A percentile compares a stretch with the other conserved stretches of the same genome.
phyloP scores from a whole-genome alignment of 1,284 basidiomycete species.

The Ceratobasidium sp. region DNA sequence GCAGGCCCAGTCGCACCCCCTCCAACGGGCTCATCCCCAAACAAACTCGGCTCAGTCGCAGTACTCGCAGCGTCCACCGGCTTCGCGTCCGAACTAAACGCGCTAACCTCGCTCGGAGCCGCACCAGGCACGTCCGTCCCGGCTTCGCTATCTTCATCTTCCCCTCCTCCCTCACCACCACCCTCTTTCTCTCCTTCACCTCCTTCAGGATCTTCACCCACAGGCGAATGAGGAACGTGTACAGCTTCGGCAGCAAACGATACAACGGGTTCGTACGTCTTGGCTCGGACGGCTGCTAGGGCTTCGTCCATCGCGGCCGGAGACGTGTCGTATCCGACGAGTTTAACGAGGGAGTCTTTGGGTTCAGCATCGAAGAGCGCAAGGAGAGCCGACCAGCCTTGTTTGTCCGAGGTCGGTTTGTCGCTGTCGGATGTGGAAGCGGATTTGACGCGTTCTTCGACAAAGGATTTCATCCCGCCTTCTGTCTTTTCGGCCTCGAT shows the following conservation, averaged over 20 bases:
- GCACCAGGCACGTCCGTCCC: slow-evolving; percentile 58
- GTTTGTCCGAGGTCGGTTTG: slow-evolving; percentile 48
- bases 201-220: slow-evolving; percentile 49
- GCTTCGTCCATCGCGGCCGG: slow-evolving; percentile 60
- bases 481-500: slow-evolving; percentile 76
- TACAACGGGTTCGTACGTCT: slow-evolving; percentile 76
- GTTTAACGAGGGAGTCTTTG: slow-evolving; percentile 88
- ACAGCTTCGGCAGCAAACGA: slow-evolving; percentile 78
- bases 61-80: slow-evolving; percentile 80
- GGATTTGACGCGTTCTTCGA: slow-evolving; percentile 65
- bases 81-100: slow-evolving; percentile 71
- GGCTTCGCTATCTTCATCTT: slow-evolving; percentile 63
- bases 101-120: slow-evolving; percentile 82
- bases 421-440: slow-evolving; percentile 58
- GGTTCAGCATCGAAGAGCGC: slow-evolving; percentile 93
- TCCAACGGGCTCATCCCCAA: slow-evolving; percentile 81
- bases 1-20: slow-evolving; percentile 70
- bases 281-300: slow-evolving; percentile 59
- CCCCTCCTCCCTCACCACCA: slow-evolving; percentile 64
- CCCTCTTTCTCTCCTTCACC: slow-evolving; percentile 61
- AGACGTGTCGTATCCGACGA: slow-evolving; percentile 76
- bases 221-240: slow-evolving; percentile 50
- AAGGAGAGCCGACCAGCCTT: slow-evolving; percentile 89
- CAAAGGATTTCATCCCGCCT: slow-evolving; percentile 70
- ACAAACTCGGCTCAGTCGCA: slow-evolving; percentile 84